Base-by-base conservation (phyloP, 345 rosid genomes). In the Aurinia saxatilis region DNA sequence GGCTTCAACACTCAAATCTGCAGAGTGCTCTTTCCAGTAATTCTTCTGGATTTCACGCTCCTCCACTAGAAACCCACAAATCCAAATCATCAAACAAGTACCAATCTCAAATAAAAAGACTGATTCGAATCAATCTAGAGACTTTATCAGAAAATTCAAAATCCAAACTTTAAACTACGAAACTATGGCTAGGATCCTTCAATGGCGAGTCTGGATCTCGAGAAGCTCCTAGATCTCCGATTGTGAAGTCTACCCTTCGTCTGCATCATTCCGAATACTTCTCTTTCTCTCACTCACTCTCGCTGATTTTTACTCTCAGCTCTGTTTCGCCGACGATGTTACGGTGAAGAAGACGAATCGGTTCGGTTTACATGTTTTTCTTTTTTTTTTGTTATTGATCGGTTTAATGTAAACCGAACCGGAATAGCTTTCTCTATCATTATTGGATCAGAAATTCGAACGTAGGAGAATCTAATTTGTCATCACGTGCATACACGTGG, bases 1-100 rank as follows among this genome's bases (percentile, higher is more conserved):
- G 10, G 90, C 80, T 76, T 87, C 90, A 40, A 90, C 81, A 6
- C 85, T 81, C 66, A 87, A 78, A 33, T 82, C 83, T 1, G 46
- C 76, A 5, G 90, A 83, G 62, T 87, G 90, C 50, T 85, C 97
- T 63, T 69, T 71, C 95, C 97, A 90, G 73, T 90, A 90, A 70
- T 73, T 80, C 81, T 80, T 90, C 53, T 87, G 97, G 60, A 82
- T 73, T 57, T 67, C 73, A 58, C 95, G 91, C 35, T 74, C 78
- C 60, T 73, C 82, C 59, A 72, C 85, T 85, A n/a, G 33, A 36
- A 57, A 68, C 8, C 3, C 34, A 5, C 4, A 8, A 13, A 62
- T 29, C 34, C 34, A 52, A 54, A 11, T 67, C 47, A 60, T 8
- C 57, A 36, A 11, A n/a, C n/a, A n/a, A n/a, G n/a, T n/a, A 38